Percentiles rank a stretch among this genome's conserved stretches.
Evolutionary conservation across 2,329 filamentous ascomycete species (phyloP).

Genomic region (Colletotrichum sp.): DNA sequence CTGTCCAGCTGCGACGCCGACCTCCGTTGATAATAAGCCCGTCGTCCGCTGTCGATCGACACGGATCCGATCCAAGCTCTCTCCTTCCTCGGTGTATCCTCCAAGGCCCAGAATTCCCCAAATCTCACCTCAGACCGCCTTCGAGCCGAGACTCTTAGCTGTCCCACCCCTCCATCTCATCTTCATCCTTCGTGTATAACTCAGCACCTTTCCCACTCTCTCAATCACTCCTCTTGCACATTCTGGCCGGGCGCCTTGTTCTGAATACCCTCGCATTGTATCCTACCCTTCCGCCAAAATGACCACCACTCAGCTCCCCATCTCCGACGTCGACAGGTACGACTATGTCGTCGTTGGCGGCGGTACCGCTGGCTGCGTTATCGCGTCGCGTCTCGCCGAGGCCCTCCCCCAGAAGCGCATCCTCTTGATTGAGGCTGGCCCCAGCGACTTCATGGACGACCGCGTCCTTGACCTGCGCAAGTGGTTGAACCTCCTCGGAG

Average conservation of each 20-base stretch:
- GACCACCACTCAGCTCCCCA: constrained; percentile 69
- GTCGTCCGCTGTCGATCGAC: neutral
- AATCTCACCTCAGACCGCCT: constrained; percentile 14
- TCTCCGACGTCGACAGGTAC: constrained; percentile 69
- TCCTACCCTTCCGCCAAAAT: constrained; percentile 44
- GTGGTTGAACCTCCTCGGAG: constrained; percentile 84
- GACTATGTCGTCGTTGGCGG: constrained; percentile 89
- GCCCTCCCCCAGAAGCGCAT: constrained; percentile 84
- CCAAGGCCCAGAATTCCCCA: neutral
- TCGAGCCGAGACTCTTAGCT: neutral
- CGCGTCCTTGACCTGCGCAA: constrained; percentile 85
- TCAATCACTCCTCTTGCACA: neutral
- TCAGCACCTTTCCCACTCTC: neutral
- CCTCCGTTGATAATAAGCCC: neutral
- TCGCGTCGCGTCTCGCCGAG: constrained; percentile 79
- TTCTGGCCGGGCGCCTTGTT: constrained; percentile 14
- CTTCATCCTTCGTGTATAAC: neutral
- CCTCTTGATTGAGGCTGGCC: constrained; percentile 86
- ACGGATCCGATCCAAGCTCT: neutral
- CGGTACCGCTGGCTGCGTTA: constrained; percentile 85
- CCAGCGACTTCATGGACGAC: constrained; percentile 88
- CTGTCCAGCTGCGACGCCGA: neutral
- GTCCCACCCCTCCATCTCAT: neutral
- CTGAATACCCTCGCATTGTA: neutral
- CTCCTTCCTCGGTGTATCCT: neutral